phyloP scores from a whole-genome alignment of 495 filamentous ascomycete species.

The Xylaria grammica region DNA sequence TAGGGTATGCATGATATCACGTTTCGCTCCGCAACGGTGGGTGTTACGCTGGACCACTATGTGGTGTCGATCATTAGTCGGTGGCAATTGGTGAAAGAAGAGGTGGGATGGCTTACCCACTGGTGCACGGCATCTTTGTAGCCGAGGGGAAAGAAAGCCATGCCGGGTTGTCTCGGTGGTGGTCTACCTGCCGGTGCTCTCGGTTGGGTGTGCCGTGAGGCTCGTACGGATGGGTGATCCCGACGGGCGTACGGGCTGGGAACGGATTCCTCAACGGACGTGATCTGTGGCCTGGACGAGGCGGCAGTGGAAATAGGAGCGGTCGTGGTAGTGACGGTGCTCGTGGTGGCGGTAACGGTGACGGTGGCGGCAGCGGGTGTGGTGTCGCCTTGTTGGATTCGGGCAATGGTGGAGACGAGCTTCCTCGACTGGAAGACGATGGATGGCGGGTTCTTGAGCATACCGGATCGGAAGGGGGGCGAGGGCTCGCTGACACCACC shows the following conservation, averaged over 20 bases:
- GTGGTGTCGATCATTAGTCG: conserved; percentile 19
- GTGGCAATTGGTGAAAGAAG: neutral
- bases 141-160: conserved; percentile 76
- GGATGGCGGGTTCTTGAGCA: conserved; percentile 38
- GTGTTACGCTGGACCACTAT: conserved; percentile 82
- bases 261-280: conserved; percentile 23
- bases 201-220: conserved; percentile 23
- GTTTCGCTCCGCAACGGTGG: conserved; percentile 85
- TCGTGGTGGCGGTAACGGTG: neutral
- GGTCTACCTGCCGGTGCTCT: conserved; percentile 19
- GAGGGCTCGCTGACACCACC: conserved; percentile 30
- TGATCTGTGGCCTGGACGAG: conserved; percentile 19
- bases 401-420: conserved; percentile 33
- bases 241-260: conserved; percentile 22
- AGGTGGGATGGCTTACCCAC: conserved; percentile 69
- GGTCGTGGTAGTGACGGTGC: neutral
- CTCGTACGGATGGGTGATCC: conserved; percentile 23
- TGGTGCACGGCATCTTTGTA: conserved; percentile 91
- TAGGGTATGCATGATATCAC: conserved; percentile 89
- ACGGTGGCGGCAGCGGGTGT: no score
- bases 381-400: conserved; percentile 29
- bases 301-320: neutral
- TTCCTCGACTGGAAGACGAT: conserved; percentile 36
- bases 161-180: conserved; percentile 27
- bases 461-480: conserved; percentile 32